These are phyloP conservation scores for Schwanniomyces polymorphus DNA, from an alignment of 805 yeast genomes.

Conservation along the genomic window DNA sequence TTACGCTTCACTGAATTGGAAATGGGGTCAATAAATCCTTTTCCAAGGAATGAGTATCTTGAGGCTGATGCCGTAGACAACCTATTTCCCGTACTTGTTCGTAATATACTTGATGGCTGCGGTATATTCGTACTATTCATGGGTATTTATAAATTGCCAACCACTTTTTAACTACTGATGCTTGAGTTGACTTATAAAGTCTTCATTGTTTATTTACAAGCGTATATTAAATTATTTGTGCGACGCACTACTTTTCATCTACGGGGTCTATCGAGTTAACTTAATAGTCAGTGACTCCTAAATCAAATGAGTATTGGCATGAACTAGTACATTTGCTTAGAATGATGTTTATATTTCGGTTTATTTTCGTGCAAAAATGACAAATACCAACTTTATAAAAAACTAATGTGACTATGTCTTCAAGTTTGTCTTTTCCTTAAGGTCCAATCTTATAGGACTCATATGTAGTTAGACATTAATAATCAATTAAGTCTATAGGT, in stretches of 20 bases:
- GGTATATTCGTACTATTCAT: slow-evolving; percentile 10
- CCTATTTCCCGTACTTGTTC: slow-evolving; percentile 16
- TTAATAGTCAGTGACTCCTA: too few species aligned
- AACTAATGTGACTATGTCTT: too few species aligned
- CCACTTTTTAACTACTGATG: background rate
- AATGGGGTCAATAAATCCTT: slow-evolving; percentile 12
- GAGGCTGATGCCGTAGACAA: slow-evolving; percentile 22
- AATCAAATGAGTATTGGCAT: too few species aligned
- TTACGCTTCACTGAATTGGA: slow-evolving; percentile 20
- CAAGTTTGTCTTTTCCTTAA: too few species aligned
- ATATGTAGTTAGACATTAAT: too few species aligned
- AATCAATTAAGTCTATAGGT: too few species aligned
- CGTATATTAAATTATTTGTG: background rate
- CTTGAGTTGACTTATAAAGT: background rate
- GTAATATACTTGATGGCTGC: slow-evolving; percentile 13
- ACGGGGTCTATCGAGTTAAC: too few species aligned
- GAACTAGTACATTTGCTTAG: too few species aligned
- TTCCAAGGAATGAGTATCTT: slow-evolving; percentile 17
- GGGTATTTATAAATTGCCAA: background rate
- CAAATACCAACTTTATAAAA: too few species aligned
- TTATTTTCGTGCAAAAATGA: too few species aligned
- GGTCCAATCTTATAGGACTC: too few species aligned
- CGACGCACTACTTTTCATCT: background rate
- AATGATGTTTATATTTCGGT: too few species aligned
- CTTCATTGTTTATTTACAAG: background rate